These are phyloP conservation scores for Phytomonas sp. DNA, from an alignment of 208 protist genomes.

Conservation along the genomic window DNA sequence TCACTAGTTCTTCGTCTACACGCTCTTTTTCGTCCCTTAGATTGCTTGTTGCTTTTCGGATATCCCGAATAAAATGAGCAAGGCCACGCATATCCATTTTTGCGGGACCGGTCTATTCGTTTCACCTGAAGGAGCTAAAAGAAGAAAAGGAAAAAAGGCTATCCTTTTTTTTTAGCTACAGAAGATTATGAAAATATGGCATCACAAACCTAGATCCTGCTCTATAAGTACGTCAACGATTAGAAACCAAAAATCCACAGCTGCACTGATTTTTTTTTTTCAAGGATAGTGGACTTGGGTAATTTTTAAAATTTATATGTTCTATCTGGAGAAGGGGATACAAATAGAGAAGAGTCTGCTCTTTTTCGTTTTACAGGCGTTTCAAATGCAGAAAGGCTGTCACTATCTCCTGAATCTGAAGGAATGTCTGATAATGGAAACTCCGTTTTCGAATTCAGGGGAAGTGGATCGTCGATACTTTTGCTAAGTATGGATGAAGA, in stretches of 20 bases:
- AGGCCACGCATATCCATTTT: slow-evolving; percentile 96
- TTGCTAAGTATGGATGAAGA: not conserved
- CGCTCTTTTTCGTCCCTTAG: slow-evolving; percentile 93
- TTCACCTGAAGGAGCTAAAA: not conserved
- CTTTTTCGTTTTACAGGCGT: slow-evolving; percentile 30
- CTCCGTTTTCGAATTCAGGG: not conserved
- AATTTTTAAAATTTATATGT: slow-evolving; percentile 8
- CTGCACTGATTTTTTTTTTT: not conserved
- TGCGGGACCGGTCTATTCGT: not conserved
- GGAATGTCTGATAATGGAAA: not conserved
- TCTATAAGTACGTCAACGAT: not conserved
- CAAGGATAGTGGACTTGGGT: not conserved
- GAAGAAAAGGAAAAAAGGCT: slow-evolving; percentile 15
- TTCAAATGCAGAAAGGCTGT: slow-evolving; percentile 22
- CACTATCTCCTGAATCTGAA: slow-evolving; percentile 7
- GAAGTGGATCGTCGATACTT: not conserved
- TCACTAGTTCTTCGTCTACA: slow-evolving; percentile 98
- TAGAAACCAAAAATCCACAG: not conserved
- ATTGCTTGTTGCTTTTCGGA: slow-evolving; percentile 85
- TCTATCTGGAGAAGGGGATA: slow-evolving; percentile 29
- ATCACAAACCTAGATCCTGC: not conserved
- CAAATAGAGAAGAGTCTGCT: slow-evolving; percentile 14
- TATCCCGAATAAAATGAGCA: slow-evolving; percentile 93
- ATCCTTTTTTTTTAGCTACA: slow-evolving; percentile 5
- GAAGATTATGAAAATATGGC: slow-evolving; percentile 3